These are phyloP conservation scores for Zygotorulaspora mrakii DNA, from an alignment of 1,139 yeast species.

Conservation along the genomic window DNA sequence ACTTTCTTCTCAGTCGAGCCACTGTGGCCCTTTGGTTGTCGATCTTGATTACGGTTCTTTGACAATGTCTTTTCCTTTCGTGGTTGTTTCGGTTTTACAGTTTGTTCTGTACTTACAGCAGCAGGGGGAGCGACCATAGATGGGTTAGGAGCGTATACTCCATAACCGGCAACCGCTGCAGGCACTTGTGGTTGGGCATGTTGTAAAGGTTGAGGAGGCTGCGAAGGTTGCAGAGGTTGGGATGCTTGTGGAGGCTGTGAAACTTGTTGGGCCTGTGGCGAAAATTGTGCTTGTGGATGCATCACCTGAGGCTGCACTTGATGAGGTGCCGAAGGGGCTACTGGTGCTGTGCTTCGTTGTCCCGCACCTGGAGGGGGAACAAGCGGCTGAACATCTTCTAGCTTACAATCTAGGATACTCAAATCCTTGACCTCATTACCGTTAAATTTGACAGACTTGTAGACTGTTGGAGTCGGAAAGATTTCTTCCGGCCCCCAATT, in stretches of 20 bases:
- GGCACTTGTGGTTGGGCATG: conserved; percentile 25
- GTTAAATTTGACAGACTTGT: conserved; percentile 78
- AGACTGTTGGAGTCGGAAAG: conserved; percentile 67
- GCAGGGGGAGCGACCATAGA: conserved; percentile 10
- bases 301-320: conserved; percentile 2
- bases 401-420: conserved; percentile 62
- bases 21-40: conserved; percentile 10
- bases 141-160: conserved; percentile 34
- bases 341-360: conserved; percentile 1
- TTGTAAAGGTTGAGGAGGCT: background rate
- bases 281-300: conserved; percentile 6
- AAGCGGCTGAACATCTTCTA: conserved; percentile 37
- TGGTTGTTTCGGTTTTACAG: conserved; percentile 5
- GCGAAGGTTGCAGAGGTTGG: conserved; percentile 2
- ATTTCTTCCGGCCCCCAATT: conserved; percentile 71
- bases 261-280: background rate
- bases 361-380: conserved; percentile 26
- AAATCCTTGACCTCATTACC: conserved; percentile 93
- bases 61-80: conserved; percentile 9
- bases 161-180: conserved; percentile 37
- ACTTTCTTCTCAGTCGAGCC: conserved; percentile 17
- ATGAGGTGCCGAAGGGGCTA: conserved; percentile 2
- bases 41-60: conserved; percentile 2
- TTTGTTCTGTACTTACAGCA: conserved; percentile 1
- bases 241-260: background rate